Evolutionary conservation across 208 protist species (phyloP).

Genomic region (Crithidia sp.): DNA sequence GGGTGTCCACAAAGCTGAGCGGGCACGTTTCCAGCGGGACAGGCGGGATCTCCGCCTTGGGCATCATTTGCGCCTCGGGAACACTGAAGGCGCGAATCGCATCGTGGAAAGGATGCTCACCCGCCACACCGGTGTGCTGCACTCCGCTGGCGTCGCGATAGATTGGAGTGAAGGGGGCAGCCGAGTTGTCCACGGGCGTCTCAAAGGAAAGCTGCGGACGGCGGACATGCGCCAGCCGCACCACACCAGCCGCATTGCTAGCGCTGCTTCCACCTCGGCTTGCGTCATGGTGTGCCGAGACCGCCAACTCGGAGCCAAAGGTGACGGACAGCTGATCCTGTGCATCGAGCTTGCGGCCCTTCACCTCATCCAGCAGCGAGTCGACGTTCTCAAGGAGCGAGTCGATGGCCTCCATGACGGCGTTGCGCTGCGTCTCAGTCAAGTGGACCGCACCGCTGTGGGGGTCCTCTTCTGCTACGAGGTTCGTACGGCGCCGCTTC

Average conservation of each 20-base stretch:
- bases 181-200: slow-evolving; percentile 75
- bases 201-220: slow-evolving; percentile 86
- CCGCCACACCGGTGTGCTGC: slow-evolving; percentile 53
- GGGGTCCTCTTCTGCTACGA: slow-evolving; percentile 22
- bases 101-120: slow-evolving; percentile 79
- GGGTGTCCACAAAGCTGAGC: slow-evolving; percentile 76
- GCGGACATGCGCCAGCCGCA: slow-evolving; percentile 38
- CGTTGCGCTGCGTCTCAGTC: slow-evolving; percentile 53
- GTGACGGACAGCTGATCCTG: slow-evolving; percentile 80
- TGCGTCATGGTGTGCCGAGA: slow-evolving; percentile 8
- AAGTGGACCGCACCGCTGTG: slow-evolving; percentile 35
- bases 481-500: slow-evolving; percentile 54
- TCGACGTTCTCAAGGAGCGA: slow-evolving; percentile 88
- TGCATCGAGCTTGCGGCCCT: slow-evolving; percentile 60
- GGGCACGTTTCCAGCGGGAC: slow-evolving; percentile 65
- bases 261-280: not conserved
- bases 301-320: slow-evolving; percentile 72
- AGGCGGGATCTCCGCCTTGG: slow-evolving; percentile 58
- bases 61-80: slow-evolving; percentile 60
- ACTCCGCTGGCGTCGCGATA: slow-evolving; percentile 67
- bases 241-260: slow-evolving; percentile 11
- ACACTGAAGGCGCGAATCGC: slow-evolving; percentile 55
- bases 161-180: slow-evolving; percentile 60
- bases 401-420: slow-evolving; percentile 86
- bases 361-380: slow-evolving; percentile 77